Evolutionary conservation across 2,329 filamentous ascomycete species (phyloP), one percentile per base, ranked within the genome.

Genomic region (Magnaporthales sp.): DNA sequence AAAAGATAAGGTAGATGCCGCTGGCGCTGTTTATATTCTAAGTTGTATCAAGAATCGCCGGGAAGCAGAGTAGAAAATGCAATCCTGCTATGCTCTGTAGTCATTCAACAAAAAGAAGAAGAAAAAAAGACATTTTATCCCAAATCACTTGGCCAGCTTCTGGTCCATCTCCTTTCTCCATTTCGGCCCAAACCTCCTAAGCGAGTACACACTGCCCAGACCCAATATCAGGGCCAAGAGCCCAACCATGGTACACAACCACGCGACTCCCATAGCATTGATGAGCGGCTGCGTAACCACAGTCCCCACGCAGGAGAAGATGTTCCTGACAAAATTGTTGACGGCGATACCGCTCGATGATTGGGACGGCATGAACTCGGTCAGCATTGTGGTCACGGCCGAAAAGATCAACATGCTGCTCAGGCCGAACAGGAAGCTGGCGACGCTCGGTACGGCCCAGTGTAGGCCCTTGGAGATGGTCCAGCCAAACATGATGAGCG

Each of bases 291-390:
- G 84, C 0, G 89, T 86, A 22, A 93, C 84, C 32, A 93, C 76
- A 60, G 84, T 84, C 10, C 90, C 91, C 0, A 91, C 82, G 68
- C 89, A 93, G 64, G 85, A 88, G 71, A 93, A 88, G 54, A 93
- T 91, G 71, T 94, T 95, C 63, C 91, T 81, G 65, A 91, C 81
- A 72, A 94, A 91, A 74, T 94, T 94, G 76, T 94, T 93, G 60
- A 93, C 80, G 0, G 91, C 92, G 3, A 94, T 90, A 1, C 91
- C 91, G 11, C 85, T 85, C 4, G 87, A 90, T 64, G 88, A 89
- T 69, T 84, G 83, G 58, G 86, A 83, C 15, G 90, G 90, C 82
- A 94, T 89, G 73, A 94, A 93, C 73, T 95, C 91, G 0, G 91
- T 94, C 70, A 95, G 80, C 90, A 95, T 93, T 0, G 92, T 95